Percentiles rank a stretch among this genome's conserved stretches.
Conservation (phyloP, 306 rosid genomes). For the Lupinus albus region DNA sequence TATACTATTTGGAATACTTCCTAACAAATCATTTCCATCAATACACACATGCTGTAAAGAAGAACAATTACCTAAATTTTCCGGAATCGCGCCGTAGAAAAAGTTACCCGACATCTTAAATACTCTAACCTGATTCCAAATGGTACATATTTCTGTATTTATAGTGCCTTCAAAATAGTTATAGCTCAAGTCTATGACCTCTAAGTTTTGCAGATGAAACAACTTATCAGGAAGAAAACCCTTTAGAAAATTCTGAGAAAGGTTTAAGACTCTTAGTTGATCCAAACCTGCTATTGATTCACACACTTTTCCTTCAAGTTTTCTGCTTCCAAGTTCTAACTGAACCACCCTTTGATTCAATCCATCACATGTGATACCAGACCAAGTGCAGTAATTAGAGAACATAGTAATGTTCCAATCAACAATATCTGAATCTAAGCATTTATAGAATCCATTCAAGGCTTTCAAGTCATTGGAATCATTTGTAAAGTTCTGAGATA, state of each 20-base stretch:
- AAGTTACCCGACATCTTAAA: slow-evolving; percentile 34
- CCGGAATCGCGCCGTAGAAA: slow-evolving; percentile 35
- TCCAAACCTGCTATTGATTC: slow-evolving; percentile 39
- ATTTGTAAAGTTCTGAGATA: slow-evolving; percentile 28
- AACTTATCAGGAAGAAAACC: slow-evolving; percentile 36
- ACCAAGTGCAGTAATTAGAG: slow-evolving; percentile 38
- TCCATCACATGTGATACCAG: slow-evolving; percentile 39
- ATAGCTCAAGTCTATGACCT: slow-evolving; percentile 37
- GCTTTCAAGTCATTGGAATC: slow-evolving; percentile 39
- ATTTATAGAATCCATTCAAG: slow-evolving; percentile 37
- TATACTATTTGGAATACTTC: slow-evolving; percentile 35
- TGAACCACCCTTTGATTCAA: slow-evolving; percentile 28
- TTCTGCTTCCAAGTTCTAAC: slow-evolving; percentile 38
- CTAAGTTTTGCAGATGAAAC: slow-evolving; percentile 38
- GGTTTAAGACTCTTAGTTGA: slow-evolving; percentile 38
- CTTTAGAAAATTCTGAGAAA: slow-evolving; percentile 38
- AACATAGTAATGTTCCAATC: slow-evolving; percentile 25
- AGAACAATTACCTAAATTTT: slow-evolving; percentile 34
- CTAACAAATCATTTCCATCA: slow-evolving; percentile 36
- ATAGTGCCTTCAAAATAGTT: slow-evolving; percentile 34
- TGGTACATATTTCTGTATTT: neutral
- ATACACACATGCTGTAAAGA: slow-evolving; percentile 29
- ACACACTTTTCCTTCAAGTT: slow-evolving; percentile 34
- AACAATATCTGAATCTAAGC: slow-evolving; percentile 30
- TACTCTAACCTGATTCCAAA: slow-evolving; percentile 1